Evolutionary conservation across 768 basidiomycete species (phyloP).

Genomic region (Rhizopogon salebrosus): DNA sequence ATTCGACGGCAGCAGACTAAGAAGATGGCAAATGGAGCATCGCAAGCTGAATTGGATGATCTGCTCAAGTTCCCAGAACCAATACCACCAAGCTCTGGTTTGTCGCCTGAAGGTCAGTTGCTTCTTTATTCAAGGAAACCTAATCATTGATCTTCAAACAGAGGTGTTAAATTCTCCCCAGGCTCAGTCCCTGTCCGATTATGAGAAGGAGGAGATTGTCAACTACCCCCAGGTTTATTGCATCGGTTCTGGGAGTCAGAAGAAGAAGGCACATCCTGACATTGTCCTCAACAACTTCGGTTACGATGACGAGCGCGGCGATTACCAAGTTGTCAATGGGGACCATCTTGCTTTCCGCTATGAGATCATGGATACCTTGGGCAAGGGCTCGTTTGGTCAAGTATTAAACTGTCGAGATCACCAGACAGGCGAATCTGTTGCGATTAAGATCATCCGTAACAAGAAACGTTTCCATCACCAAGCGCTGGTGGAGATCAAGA

Average conservation of each 20-base stretch:
- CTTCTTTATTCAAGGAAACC: not conserved
- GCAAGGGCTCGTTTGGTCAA: slow-evolving; percentile 98
- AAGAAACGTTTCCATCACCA: slow-evolving; percentile 99
- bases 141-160: slow-evolving; percentile 25
- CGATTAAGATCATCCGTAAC: slow-evolving; percentile 98
- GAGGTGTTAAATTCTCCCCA: slow-evolving; percentile 64
- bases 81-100: slow-evolving; percentile 57
- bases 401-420: slow-evolving; percentile 95
- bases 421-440: slow-evolving; percentile 91
- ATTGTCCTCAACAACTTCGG: slow-evolving; percentile 82
- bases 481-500: slow-evolving; percentile 98
- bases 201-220: slow-evolving; percentile 86
- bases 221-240: slow-evolving; percentile 84
- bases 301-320: slow-evolving; percentile 97
- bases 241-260: slow-evolving; percentile 73
- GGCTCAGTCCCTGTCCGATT: slow-evolving; percentile 73
- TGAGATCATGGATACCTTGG: slow-evolving; percentile 86
- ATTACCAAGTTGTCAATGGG: slow-evolving; percentile 84
- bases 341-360: slow-evolving; percentile 98
- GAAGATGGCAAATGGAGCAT: slow-evolving; percentile 76
- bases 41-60: slow-evolving; percentile 82
- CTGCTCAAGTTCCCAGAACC: slow-evolving; percentile 93
- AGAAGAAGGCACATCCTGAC: slow-evolving; percentile 75
- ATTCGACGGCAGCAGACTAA: slow-evolving; percentile 87
- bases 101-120: slow-evolving; percentile 65